A percentile compares a stretch with the other conserved stretches of the same genome.
Evolutionary conservation across 1,284 basidiomycete species (phyloP).

Genomic region (Naganishia sp.): DNA sequence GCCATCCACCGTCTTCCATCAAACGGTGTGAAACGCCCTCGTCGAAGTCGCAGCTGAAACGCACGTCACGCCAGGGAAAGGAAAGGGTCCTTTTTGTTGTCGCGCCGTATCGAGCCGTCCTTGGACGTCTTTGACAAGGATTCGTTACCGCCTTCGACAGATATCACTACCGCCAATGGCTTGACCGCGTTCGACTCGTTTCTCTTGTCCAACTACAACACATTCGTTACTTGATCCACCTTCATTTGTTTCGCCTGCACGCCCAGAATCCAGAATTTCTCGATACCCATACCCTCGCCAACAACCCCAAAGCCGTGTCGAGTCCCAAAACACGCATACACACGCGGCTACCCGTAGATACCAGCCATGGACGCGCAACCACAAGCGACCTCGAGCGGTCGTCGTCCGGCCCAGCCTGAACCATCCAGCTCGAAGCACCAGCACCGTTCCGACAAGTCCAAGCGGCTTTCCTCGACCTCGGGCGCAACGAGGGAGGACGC

Average conservation of each 20-base stretch:
- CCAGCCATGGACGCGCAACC: conserved; percentile 18
- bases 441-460: conserved; percentile 17
- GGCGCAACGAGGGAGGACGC: conserved; percentile 48
- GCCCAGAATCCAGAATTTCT: conserved; percentile 6
- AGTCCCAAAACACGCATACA: neutral
- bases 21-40: neutral
- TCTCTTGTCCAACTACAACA: conserved; percentile 9
- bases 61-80: conserved; percentile 1
- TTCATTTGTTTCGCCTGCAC: conserved; percentile 7
- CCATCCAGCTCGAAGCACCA: conserved; percentile 9
- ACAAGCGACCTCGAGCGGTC: conserved; percentile 15
- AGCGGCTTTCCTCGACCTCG: conserved; percentile 20
- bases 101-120: too few relatives aligned
- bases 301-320: neutral
- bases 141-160: too few relatives aligned
- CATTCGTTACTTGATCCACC: conserved; percentile 22
- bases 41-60: conserved; percentile 7
- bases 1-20: conserved; percentile 6
- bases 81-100: too few relatives aligned
- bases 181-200: neutral
- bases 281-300: conserved; percentile 6
- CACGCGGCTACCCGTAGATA: neutral
- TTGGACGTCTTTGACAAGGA: too few relatives aligned
- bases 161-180: neutral
- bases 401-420: conserved; percentile 15